These are phyloP conservation scores for Aspergillus latus DNA, from an alignment of 2,329 filamentous ascomycete species.

Conservation along the genomic window DNA sequence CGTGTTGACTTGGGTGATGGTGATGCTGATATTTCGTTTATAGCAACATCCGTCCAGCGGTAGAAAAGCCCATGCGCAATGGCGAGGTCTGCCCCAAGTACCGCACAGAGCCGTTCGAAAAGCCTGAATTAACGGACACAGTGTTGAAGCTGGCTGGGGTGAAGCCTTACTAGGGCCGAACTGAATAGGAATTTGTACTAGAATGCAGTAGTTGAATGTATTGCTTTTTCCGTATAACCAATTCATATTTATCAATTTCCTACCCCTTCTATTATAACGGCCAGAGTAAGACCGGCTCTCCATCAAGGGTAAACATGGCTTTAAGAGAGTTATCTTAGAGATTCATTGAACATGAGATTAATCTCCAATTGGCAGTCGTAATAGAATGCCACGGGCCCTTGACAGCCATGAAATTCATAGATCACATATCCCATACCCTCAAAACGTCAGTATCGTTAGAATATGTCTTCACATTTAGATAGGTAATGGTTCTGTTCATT, in stretches of 20 bases:
- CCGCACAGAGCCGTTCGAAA: conserved; percentile 41
- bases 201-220: not conserved
- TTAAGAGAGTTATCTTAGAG: too few species aligned
- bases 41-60: conserved; percentile 39
- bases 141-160: conserved; percentile 39
- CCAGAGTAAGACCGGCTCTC: not conserved
- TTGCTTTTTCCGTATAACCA: not conserved
- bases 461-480: too few species aligned
- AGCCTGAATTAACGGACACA: conserved; percentile 36
- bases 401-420: too few species aligned
- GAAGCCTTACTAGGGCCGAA: conserved; percentile 22
- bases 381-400: too few species aligned
- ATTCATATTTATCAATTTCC: too few species aligned
- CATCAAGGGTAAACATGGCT: too few species aligned
- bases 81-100: conserved; percentile 40
- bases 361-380: too few species aligned
- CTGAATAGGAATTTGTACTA: not conserved
- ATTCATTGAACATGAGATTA: too few species aligned
- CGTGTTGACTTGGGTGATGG: not conserved
- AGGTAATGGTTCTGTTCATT: too few species aligned
- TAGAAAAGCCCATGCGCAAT: conserved; percentile 37
- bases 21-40: not conserved
- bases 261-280: too few species aligned
- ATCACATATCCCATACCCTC: too few species aligned
- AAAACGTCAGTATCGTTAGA: too few species aligned